phyloP scores from a whole-genome alignment of 148 eudicot species.

The Dysphania ambrosioides region DNA sequence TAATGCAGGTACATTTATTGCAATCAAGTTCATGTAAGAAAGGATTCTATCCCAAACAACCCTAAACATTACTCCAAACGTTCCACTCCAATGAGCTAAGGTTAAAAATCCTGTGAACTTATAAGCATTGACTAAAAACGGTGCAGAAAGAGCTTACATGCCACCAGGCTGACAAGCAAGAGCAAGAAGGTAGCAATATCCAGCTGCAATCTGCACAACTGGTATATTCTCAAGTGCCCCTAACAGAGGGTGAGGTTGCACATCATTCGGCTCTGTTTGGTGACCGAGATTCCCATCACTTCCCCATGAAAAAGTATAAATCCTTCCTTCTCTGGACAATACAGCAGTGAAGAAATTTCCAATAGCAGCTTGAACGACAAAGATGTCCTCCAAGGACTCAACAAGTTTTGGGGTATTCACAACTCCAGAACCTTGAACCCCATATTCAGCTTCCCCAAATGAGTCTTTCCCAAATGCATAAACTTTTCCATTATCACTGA shows the following conservation, averaged over 20 bases:
- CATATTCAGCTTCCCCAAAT: constrained; percentile 78
- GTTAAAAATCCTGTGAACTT: background rate
- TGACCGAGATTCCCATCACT: constrained; percentile 68
- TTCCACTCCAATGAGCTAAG: background rate
- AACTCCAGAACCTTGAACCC: constrained; percentile 54
- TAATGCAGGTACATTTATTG: background rate
- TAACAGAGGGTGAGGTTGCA: constrained; percentile 66
- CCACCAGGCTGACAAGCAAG: constrained; percentile 83
- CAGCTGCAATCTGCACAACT: constrained; percentile 88
- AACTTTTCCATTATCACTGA: constrained; percentile 73
- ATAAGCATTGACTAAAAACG: background rate
- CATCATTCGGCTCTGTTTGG: constrained; percentile 62
- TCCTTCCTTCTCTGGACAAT: constrained; percentile 86
- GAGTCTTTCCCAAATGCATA: constrained; percentile 82
- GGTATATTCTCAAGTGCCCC: constrained; percentile 81
- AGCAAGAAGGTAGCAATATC: constrained; percentile 90
- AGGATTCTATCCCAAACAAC: background rate
- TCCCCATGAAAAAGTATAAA: constrained; percentile 95
- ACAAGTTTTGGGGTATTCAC: constrained; percentile 60
- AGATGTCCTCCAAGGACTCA: constrained; percentile 79
- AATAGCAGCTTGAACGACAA: constrained; percentile 92
- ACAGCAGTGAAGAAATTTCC: constrained; percentile 91
- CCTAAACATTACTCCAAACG: background rate
- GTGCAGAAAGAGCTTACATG: constrained; percentile 56
- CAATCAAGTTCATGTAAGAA: background rate